These are phyloP conservation scores for Pseudopyricularia javanii DNA, from an alignment of 2,329 filamentous ascomycete species.

Conservation along the genomic window DNA sequence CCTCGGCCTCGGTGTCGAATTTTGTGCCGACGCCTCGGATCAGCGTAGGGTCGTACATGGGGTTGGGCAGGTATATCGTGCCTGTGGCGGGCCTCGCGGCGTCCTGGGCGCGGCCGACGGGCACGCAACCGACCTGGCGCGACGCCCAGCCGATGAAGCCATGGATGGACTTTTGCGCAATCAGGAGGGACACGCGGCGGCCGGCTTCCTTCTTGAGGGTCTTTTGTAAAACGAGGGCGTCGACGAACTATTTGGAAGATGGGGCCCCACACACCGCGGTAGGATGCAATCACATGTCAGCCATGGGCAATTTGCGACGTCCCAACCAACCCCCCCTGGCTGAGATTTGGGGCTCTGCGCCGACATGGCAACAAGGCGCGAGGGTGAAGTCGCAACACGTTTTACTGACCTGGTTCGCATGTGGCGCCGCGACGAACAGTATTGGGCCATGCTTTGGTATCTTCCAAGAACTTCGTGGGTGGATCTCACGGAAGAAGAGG, in stretches of 20 bases:
- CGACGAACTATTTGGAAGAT: slow-evolving; percentile 59
- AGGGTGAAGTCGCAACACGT: too few relatives aligned
- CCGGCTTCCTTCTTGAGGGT: slow-evolving; percentile 77
- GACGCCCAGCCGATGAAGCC: slow-evolving; percentile 86
- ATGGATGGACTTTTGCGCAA: slow-evolving; percentile 90
- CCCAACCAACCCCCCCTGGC: too few relatives aligned
- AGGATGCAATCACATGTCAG: slow-evolving; percentile 8
- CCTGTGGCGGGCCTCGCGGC: slow-evolving; percentile 68
- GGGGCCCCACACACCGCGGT: neutral
- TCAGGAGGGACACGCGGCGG: slow-evolving; percentile 82
- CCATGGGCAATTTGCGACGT: too few relatives aligned
- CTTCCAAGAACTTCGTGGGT: slow-evolving; percentile 89
- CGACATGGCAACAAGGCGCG: too few relatives aligned
- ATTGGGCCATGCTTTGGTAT: slow-evolving; percentile 80
- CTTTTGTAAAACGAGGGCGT: slow-evolving; percentile 86
- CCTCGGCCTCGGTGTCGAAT: slow-evolving; percentile 65
- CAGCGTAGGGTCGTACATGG: slow-evolving; percentile 70
- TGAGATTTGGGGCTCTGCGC: too few relatives aligned
- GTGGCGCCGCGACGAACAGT: slow-evolving; percentile 90
- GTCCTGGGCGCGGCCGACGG: slow-evolving; percentile 88
- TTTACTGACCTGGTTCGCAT: slow-evolving; percentile 77
- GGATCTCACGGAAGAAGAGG: slow-evolving; percentile 95
- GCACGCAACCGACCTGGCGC: slow-evolving; percentile 73
- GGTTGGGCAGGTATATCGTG: slow-evolving; percentile 79
- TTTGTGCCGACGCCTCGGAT: slow-evolving; percentile 69